Evolutionary conservation across 75 land plant species (phyloP), one percentile per base, ranked within the genome.

Genomic region (Azolla pinnata): DNA sequence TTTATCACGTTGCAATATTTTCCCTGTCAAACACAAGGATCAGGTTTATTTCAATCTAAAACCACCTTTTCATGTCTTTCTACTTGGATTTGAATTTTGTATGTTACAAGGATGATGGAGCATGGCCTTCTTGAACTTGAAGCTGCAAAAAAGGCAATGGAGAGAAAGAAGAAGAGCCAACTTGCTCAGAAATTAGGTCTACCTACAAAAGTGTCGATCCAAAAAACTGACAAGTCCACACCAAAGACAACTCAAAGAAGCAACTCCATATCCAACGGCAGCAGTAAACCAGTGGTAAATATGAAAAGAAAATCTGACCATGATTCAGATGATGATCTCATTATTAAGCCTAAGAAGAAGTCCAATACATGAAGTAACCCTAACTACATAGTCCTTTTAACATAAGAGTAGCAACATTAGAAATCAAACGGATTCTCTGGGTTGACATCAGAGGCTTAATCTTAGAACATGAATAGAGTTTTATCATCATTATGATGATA

Each of bases 81-180:
- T n/a, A n/a, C n/a, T n/a, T n/a, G n/a, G n/a, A n/a, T n/a, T n/a
- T n/a, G n/a, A n/a, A n/a, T n/a, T n/a, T n/a, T n/a, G n/a, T n/a
- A n/a, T n/a, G n/a, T n/a, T n/a, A n/a, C n/a, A n/a, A 79, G 82
- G 82, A 65, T 80, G 81, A 80, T 80, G 83, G 83, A 80, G 44
- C 67, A 79, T 60, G 83, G 83, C 33, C 57, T 85, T 48, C 61
- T 85, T 12, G 45, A 83, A 24, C 31, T 20, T 20, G 83, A 82
- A 4, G 80, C 35, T 31, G 89, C 89, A 17, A 70, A 71, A 58
- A 68, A 70, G 59, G 83, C 82, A 14, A 83, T 66, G 56, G 83
- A 79, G 61, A 73, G 60, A 64, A 82, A 79, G 66, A 73, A 66
- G 60, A 73, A 67, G 52, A 77, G 64, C 68, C 51, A 27, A 40